phyloP scores from a whole-genome alignment of 768 basidiomycete genomes.

The Boletus rubescentipes region DNA sequence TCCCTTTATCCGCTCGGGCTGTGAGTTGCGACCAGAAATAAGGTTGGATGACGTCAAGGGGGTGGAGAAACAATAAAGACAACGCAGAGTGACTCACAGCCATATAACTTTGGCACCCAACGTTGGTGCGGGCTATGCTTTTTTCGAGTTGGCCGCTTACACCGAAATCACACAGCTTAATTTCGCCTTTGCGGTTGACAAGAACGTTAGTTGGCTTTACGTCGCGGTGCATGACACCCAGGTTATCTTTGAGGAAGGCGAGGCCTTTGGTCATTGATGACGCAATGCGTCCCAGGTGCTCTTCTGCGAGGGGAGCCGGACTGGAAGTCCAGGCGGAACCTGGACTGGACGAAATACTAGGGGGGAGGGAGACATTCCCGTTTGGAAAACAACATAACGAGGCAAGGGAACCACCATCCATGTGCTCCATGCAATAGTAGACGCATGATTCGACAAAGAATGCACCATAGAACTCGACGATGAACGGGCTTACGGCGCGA shows the following conservation, averaged over 20 bases:
- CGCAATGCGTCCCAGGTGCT: slow-evolving; percentile 81
- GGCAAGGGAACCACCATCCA: slow-evolving; percentile 98
- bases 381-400: slow-evolving; percentile 55
- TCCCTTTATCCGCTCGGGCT: slow-evolving; percentile 97
- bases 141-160: slow-evolving; percentile 97
- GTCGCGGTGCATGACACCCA: slow-evolving; percentile 85
- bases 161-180: slow-evolving; percentile 99
- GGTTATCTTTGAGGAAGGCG: slow-evolving; percentile 91
- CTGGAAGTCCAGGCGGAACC: slow-evolving; percentile 36
- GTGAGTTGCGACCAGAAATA: slow-evolving; percentile 6
- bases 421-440: slow-evolving; percentile 99
- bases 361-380: slow-evolving; percentile 34
- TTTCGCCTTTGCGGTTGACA: slow-evolving; percentile 80
- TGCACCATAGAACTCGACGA: slow-evolving; percentile 98
- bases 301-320: slow-evolving; percentile 55
- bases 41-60: not conserved
- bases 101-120: slow-evolving; percentile 99
- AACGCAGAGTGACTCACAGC: slow-evolving; percentile 57
- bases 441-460: slow-evolving; percentile 99
- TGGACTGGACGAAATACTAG: slow-evolving; percentile 31
- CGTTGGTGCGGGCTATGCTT: slow-evolving; percentile 95
- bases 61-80: not conserved
- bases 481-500: slow-evolving; percentile 85
- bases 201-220: slow-evolving; percentile 96
- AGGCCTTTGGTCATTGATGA: slow-evolving; percentile 83